Conservation (phyloP, 2,329 filamentous ascomycete genomes). For the Nemania diffusa region DNA sequence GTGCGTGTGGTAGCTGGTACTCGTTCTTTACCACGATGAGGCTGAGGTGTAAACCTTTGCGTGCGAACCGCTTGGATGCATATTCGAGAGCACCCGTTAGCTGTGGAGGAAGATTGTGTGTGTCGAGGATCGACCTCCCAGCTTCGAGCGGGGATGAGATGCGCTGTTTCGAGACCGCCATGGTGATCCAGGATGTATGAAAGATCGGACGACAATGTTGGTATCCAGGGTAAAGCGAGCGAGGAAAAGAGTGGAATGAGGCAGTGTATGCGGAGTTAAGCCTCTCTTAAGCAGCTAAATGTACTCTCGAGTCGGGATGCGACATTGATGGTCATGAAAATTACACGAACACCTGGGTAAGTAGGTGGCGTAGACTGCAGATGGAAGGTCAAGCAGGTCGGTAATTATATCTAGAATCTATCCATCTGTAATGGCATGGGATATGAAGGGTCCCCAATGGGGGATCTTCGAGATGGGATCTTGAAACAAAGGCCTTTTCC, state of each 20-base stretch:
- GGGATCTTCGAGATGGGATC: conserved; percentile 32
- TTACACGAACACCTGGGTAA: conserved; percentile 2
- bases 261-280: conserved; percentile 33
- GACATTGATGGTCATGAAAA: conserved; percentile 1
- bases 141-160: conserved; percentile 74
- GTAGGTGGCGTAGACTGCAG: conserved; percentile 8
- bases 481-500: conserved; percentile 37
- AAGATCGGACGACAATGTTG: conserved; percentile 13
- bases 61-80: conserved; percentile 64
- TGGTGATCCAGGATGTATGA: conserved; percentile 29
- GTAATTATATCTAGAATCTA: conserved; percentile 37
- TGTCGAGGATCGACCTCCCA: conserved; percentile 67
- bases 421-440: conserved; percentile 8
- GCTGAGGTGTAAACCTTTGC: conserved; percentile 66
- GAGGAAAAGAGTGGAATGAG: conserved; percentile 10
- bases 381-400: conserved; percentile 19
- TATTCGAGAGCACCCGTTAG: conserved; percentile 68
- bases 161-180: conserved; percentile 61
- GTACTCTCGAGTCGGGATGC: conserved; percentile 10
- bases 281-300: conserved; percentile 7
- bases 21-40: conserved; percentile 67
- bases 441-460: conserved; percentile 6
- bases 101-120: conserved; percentile 65
- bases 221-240: background rate
- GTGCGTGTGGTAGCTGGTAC: conserved; percentile 61